Evolutionary conservation across 176 grass and related monocot species (phyloP).

Genomic region (Urochloa ruziziensis): DNA sequence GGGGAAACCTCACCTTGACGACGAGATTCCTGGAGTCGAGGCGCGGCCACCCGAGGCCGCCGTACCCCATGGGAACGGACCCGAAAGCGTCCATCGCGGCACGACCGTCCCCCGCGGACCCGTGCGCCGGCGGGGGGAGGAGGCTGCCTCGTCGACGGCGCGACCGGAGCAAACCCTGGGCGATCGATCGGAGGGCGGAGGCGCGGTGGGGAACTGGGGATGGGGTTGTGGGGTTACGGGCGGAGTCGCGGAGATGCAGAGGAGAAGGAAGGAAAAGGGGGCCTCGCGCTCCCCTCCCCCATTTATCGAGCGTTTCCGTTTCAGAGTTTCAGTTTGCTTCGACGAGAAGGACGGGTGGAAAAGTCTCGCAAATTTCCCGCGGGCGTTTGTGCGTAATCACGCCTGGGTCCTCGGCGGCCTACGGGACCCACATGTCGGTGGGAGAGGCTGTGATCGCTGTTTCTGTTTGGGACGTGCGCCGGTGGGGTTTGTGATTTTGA

Average conservation of each 20-base stretch:
- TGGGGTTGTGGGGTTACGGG: too few relatives aligned
- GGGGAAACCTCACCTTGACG: slow-evolving; percentile 49
- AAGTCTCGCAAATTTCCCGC: not conserved
- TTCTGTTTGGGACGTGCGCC: not conserved
- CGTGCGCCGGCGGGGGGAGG: not conserved
- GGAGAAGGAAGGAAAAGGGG: too few relatives aligned
- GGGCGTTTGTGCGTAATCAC: not conserved
- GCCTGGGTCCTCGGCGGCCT: accelerated
- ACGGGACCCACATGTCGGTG: not conserved
- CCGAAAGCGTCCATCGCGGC: slow-evolving; percentile 18
- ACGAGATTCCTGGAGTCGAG: slow-evolving; percentile 36
- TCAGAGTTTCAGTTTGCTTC: not conserved
- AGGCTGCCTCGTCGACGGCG: not conserved
- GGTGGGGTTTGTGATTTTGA: not conserved
- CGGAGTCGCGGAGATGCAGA: not conserved
- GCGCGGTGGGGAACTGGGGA: not conserved
- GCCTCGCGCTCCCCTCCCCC: accelerated
- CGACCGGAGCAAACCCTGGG: not conserved
- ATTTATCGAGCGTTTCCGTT: slow-evolving; percentile 31
- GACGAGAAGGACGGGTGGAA: not conserved
- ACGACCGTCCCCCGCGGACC: not conserved
- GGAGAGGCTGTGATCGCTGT: not conserved
- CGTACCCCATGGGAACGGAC: not conserved
- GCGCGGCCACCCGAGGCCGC: not conserved
- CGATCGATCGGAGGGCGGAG: not conserved